Evolutionary conservation across 306 rosid genomes (phyloP).

Genomic region (peach (Prunus persica)): Prunus_persica_NCBIv2 NC_034013.1:17024501-17025000

Average conservation of each 20-base stretch:
- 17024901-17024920: neutral
- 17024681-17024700: neutral
- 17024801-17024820: neutral
- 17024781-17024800: neutral
- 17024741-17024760: neutral
- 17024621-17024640: slow-evolving; percentile 45
- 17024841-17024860: neutral
- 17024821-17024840: neutral
- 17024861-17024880: neutral
- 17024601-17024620: slow-evolving; percentile 25
- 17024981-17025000: slow-evolving; percentile 9
- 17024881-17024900: neutral
- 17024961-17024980: neutral
- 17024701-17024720: neutral
- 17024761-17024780: too few species aligned
- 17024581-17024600: neutral
- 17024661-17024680: neutral
- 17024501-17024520: slow-evolving; percentile 1
- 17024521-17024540: neutral
- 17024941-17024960: neutral
- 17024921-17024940: neutral
- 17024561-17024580: slow-evolving; percentile 4
- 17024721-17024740: neutral
- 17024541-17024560: neutral
- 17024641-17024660: slow-evolving; percentile 30